Base-by-base conservation (phyloP, 75 land plant genomes). In the Adiantum capillusveneris region DNA sequence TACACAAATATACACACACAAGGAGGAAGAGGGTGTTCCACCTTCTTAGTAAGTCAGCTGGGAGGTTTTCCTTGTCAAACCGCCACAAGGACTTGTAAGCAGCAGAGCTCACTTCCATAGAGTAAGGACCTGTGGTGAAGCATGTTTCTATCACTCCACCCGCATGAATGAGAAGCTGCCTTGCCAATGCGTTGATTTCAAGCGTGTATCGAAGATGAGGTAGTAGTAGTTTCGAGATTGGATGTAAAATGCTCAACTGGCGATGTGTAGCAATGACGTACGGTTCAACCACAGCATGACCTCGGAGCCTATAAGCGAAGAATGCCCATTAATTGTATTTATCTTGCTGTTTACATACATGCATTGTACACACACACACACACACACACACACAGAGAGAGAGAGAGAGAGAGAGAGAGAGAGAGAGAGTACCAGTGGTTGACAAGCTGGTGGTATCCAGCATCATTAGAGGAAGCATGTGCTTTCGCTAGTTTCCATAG, bases 401-500 rank as follows among this genome's bases (percentile, higher is more conserved):
- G 9, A 34, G 37, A 9, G 3, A 9, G 3, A 34, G 37, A 9
- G 9, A 34, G 9, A 34, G 9, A 34, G 37, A 34, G 9, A 34
- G 9, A 34, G 37, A 9, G 9, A 34, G 9, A 9, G 9, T 65
- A 87, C 92, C 84, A 81, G 64, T 87, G 92, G 21, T 80, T 77
- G 16, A 81, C 74, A 0, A 87, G 69, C 60, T 87, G 88, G 54
- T 87, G 92, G 39, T 70, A 71, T 5, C 88, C 88, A 18, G 82
- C 72, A 68, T 84, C 84, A 37, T 79, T 81, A 11, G 80, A 45
- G 39, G 77, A 75, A 18, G 79, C 92, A 66, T 87, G 87, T 24
- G 84, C 84, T 61, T 84, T 87, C 11, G 82, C 88, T 11, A 78
- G 55, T 39, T 79, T 73, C 92, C 92, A 87, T 0, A 70, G 54